phyloP scores from a whole-genome alignment of 2,329 filamentous ascomycete genomes.

The Arachnomyces sp. region DNA sequence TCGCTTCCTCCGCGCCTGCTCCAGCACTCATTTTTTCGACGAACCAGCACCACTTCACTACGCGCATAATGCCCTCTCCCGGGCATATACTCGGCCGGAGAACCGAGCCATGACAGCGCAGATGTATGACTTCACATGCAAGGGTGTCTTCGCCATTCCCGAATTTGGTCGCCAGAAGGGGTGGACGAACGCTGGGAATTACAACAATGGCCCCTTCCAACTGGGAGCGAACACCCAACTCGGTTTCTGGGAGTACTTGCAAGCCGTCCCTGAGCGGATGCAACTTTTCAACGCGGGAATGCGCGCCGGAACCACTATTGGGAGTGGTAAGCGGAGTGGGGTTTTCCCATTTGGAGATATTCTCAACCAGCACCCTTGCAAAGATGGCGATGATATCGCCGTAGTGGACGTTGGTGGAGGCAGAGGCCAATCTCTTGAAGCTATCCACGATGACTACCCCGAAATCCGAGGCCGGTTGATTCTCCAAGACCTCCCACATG shows the following conservation, averaged over 20 bases:
- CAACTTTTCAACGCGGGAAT: slow-evolving; percentile 22
- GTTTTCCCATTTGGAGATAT: slow-evolving; percentile 4
- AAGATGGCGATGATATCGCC: slow-evolving; percentile 14
- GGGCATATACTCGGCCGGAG: slow-evolving; percentile 12
- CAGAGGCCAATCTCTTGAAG: slow-evolving; percentile 12
- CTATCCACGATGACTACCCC: slow-evolving; percentile 20
- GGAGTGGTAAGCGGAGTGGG: neutral
- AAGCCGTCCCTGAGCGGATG: slow-evolving; percentile 16
- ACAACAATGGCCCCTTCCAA: slow-evolving; percentile 19
- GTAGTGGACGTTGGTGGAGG: slow-evolving; percentile 16
- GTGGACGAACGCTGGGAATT: slow-evolving; percentile 14
- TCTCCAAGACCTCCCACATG: slow-evolving; percentile 28
- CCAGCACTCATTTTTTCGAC: slow-evolving; percentile 11
- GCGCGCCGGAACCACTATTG: slow-evolving; percentile 10
- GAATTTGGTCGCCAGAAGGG: slow-evolving; percentile 16
- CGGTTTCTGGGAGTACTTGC: slow-evolving; percentile 21
- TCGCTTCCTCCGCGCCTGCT: slow-evolving; percentile 16
- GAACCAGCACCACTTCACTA: slow-evolving; percentile 15
- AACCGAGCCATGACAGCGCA: slow-evolving; percentile 12
- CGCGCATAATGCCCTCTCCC: slow-evolving; percentile 16
- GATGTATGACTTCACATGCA: slow-evolving; percentile 15
- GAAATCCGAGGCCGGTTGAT: slow-evolving; percentile 24
- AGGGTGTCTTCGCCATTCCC: slow-evolving; percentile 9
- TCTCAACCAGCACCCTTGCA: slow-evolving; percentile 16
- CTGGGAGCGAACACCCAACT: slow-evolving; percentile 17